Evolutionary conservation across 495 filamentous ascomycete species (phyloP).

Genomic region (Mycothermus thermophilus): DNA sequence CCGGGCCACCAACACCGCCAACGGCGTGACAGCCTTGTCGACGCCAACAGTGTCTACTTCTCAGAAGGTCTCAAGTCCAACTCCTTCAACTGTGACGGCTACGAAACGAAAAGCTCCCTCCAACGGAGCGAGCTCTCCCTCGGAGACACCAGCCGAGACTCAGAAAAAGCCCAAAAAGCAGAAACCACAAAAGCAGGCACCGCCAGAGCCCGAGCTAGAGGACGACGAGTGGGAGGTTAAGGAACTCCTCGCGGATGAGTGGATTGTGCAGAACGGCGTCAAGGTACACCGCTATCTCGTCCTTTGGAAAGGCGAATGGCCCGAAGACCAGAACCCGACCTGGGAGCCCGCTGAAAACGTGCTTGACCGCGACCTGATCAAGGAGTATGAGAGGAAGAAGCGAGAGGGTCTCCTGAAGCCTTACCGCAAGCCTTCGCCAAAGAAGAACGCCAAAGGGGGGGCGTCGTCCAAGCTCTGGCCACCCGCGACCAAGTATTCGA

Average conservation of each 20-base stretch:
- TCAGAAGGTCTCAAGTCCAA: too few relatives aligned
- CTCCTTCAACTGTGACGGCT: too few relatives aligned
- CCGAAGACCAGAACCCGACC: conserved; percentile 29
- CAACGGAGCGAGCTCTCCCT: too few relatives aligned
- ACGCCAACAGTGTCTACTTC: too few relatives aligned
- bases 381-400: conserved; percentile 20
- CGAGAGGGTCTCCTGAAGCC: conserved; percentile 8
- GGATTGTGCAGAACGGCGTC: conserved; percentile 8
- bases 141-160: too few relatives aligned
- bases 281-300: conserved; percentile 28
- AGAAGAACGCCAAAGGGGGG: conserved; percentile 2
- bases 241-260: conserved; percentile 22
- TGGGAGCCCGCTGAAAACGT: conserved; percentile 36
- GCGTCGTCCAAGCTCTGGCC: conserved; percentile 5
- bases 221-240: conserved; percentile 24
- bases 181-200: conserved; percentile 3
- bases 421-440: conserved; percentile 4
- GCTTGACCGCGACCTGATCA: conserved; percentile 14
- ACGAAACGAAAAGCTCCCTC: conserved; percentile 3
- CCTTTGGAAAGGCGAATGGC: conserved; percentile 36
- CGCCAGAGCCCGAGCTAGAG: background rate
- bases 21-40: too few relatives aligned
- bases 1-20: too few relatives aligned
- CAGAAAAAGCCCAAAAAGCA: conserved; percentile 1
- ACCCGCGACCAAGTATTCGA: conserved; percentile 20